Evolutionary conservation across 1,284 basidiomycete species (phyloP).

Genomic region (Tylopilus orsonianus): DNA sequence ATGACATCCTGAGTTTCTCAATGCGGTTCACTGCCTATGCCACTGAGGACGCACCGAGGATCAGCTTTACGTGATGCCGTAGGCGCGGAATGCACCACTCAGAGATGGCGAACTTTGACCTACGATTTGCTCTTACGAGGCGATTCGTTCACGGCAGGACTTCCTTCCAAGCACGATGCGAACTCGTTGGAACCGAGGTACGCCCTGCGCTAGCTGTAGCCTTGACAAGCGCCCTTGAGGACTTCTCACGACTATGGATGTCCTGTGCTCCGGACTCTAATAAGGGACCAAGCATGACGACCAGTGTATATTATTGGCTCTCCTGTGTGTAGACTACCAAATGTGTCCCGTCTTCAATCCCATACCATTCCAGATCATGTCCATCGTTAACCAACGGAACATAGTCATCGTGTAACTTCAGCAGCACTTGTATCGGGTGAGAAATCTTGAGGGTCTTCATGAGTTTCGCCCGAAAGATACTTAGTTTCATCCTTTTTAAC

Average conservation of each 20-base stretch:
- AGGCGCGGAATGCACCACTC: slow-evolving; percentile 6
- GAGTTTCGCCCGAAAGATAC: slow-evolving; percentile 53
- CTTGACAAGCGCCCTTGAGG: slow-evolving; percentile 12
- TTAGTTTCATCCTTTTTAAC: slow-evolving; percentile 65
- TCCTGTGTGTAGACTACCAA: slow-evolving; percentile 38
- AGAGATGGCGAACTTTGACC: background rate
- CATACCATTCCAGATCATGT: slow-evolving; percentile 67
- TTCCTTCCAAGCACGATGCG: background rate
- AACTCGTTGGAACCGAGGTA: slow-evolving; percentile 21
- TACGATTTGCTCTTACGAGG: slow-evolving; percentile 8
- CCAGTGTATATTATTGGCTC: slow-evolving; percentile 6
- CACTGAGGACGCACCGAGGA: slow-evolving; percentile 13
- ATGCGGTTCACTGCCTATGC: slow-evolving; percentile 5
- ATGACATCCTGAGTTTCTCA: slow-evolving; percentile 24
- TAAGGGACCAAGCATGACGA: slow-evolving; percentile 2
- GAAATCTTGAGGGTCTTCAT: slow-evolving; percentile 43
- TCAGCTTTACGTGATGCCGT: slow-evolving; percentile 10
- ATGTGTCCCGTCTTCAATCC: slow-evolving; percentile 59
- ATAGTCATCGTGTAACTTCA: slow-evolving; percentile 52
- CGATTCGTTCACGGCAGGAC: slow-evolving; percentile 1
- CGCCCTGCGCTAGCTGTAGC: slow-evolving; percentile 2
- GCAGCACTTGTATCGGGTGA: slow-evolving; percentile 45
- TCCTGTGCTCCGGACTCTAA: slow-evolving; percentile 11
- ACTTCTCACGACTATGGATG: slow-evolving; percentile 10
- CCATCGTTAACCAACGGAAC: slow-evolving; percentile 47